phyloP scores from a whole-genome alignment of 148 eudicot species.

The Chenopodium album region DNA sequence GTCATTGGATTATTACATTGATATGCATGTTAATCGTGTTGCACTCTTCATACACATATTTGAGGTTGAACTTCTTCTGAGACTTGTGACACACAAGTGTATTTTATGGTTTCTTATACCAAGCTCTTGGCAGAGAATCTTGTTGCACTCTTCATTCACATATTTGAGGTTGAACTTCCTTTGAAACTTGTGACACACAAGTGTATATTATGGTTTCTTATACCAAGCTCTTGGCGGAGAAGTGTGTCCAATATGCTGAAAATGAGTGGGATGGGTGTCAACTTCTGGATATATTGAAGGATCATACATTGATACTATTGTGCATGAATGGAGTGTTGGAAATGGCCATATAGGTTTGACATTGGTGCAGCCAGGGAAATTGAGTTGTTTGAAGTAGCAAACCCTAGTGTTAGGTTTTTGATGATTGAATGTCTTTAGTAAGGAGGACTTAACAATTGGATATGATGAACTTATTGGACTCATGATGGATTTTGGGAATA shows the following conservation, averaged over 20 bases:
- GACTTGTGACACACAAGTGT: background rate
- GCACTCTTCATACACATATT: too few species aligned
- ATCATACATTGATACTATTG: too few species aligned
- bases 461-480: background rate
- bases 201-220: too few species aligned
- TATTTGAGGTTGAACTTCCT: too few species aligned
- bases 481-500: too few species aligned
- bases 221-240: too few species aligned
- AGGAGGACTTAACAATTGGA: background rate
- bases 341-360: background rate
- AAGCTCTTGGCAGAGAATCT: too few species aligned
- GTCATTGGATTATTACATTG: background rate
- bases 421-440: background rate
- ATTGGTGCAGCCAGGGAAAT: background rate
- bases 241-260: background rate
- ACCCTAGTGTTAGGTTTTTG: background rate
- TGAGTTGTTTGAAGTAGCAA: background rate
- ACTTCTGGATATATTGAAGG: background rate
- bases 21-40: background rate
- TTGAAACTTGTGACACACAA: background rate
- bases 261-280: background rate
- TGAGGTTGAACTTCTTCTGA: too few species aligned
- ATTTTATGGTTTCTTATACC: too few species aligned
- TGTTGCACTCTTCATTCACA: too few species aligned
- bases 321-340: background rate